Evolutionary conservation across 305 asterid genomes (phyloP).

Genomic region (Fraxinus paxiana): DNA sequence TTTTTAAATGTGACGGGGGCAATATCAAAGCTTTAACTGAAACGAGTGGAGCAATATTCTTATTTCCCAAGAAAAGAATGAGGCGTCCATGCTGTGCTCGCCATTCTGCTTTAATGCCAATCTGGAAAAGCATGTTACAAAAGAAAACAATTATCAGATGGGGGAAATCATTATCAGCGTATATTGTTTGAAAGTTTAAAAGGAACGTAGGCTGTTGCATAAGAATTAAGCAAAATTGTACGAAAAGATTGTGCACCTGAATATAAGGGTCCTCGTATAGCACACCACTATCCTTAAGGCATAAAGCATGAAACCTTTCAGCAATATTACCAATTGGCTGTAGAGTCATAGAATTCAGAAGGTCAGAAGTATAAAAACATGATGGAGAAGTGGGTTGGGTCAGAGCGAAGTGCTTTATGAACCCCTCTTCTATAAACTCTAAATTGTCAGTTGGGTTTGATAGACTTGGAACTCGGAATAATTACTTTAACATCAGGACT

Average conservation of each 20-base stretch:
- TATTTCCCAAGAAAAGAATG: slow-evolving; percentile 87
- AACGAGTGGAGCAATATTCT: slow-evolving; percentile 65
- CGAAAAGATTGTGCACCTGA: slow-evolving; percentile 52
- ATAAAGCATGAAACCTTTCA: slow-evolving; percentile 75
- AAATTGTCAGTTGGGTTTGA: neutral
- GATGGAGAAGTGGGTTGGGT: slow-evolving; percentile 2
- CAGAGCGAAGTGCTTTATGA: neutral
- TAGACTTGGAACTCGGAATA: neutral
- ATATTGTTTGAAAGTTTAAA: neutral
- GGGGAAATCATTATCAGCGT: slow-evolving; percentile 9
- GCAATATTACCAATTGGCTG: slow-evolving; percentile 81
- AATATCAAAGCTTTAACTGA: slow-evolving; percentile 74
- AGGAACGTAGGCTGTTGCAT: neutral
- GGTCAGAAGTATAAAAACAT: slow-evolving; percentile 20
- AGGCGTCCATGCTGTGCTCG: slow-evolving; percentile 76
- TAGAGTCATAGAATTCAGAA: slow-evolving; percentile 27
- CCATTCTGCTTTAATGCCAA: slow-evolving; percentile 96
- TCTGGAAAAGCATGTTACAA: slow-evolving; percentile 40
- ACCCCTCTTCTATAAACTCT: neutral
- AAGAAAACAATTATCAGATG: slow-evolving; percentile 18
- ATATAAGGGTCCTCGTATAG: slow-evolving; percentile 83
- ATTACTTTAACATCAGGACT: neutral
- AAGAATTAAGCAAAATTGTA: slow-evolving; percentile 14
- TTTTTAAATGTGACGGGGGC: slow-evolving; percentile 75
- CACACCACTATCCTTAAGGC: slow-evolving; percentile 90